Percentiles rank a stretch among this genome's conserved stretches.
Conservation (phyloP, 1,284 basidiomycete genomes). For the Fomitopsis pinicola region DNA sequence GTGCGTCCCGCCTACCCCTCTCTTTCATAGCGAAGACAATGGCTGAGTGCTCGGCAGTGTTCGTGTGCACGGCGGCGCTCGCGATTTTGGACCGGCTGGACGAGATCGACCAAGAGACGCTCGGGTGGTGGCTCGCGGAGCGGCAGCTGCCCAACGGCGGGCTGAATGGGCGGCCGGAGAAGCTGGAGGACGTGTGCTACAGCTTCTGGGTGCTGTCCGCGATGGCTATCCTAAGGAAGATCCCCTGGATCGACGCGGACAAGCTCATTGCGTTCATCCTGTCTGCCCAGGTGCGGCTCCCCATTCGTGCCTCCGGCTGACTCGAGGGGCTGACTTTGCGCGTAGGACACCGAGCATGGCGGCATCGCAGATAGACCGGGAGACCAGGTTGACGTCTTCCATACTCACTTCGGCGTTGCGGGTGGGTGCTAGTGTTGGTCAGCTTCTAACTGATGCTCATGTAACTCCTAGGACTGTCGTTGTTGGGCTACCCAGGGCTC, state of each 20-base stretch:
- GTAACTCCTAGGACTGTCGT: constrained; percentile 62
- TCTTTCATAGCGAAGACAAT: not conserved
- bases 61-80: constrained; percentile 84
- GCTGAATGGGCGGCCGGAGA: constrained; percentile 93
- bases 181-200: constrained; percentile 98
- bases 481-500: constrained; percentile 86
- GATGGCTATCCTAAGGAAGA: constrained; percentile 79
- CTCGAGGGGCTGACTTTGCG: not conserved
- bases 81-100: constrained; percentile 85
- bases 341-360: constrained; percentile 83
- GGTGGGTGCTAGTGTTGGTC: constrained; percentile 42
- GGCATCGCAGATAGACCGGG: constrained; percentile 95
- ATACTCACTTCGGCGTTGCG: constrained; percentile 91
- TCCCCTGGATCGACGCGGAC: constrained; percentile 89
- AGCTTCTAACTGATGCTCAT: not conserved
- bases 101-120: constrained; percentile 67
- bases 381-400: constrained; percentile 94
- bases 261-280: constrained; percentile 84
- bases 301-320: not conserved
- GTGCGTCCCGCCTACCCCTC: constrained; percentile 37
- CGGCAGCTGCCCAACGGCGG: constrained; percentile 92
- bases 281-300: constrained; percentile 69
- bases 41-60: constrained; percentile 51
- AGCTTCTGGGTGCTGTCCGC: constrained; percentile 96
- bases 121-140: constrained; percentile 93